These are phyloP conservation scores for Mycosphaerella sp. DNA, from an alignment of 2,329 filamentous ascomycete genomes.

Conservation along the genomic window DNA sequence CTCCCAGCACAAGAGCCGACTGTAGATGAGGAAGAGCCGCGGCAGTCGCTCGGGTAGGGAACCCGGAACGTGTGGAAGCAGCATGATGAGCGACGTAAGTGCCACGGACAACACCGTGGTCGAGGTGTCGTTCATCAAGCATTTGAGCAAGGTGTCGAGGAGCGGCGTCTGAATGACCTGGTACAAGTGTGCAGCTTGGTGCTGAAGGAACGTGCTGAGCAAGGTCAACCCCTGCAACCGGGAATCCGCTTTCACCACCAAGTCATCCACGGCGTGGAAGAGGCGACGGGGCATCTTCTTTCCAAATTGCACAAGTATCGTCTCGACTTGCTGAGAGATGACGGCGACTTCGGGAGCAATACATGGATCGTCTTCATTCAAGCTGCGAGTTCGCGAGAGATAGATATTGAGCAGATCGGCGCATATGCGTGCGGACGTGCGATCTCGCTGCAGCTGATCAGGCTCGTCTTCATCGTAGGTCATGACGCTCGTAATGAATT, in stretches of 20 bases:
- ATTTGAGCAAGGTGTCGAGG: constrained; percentile 64
- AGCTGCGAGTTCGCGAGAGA: constrained; percentile 37
- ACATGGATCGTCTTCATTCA: constrained; percentile 32
- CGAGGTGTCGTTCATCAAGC: constrained; percentile 69
- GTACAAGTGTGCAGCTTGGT: constrained; percentile 73
- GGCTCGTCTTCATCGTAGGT: constrained; percentile 56
- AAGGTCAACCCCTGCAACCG: constrained; percentile 60
- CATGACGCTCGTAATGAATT: constrained; percentile 59
- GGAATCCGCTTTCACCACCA: constrained; percentile 58
- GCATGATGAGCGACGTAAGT: constrained; percentile 70
- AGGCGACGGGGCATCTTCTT: constrained; percentile 66
- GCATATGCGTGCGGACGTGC: constrained; percentile 55
- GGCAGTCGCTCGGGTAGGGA: constrained; percentile 63
- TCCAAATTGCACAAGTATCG: constrained; percentile 52
- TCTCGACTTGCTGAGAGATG: constrained; percentile 46
- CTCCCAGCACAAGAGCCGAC: constrained; percentile 73
- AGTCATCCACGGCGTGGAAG: constrained; percentile 57
- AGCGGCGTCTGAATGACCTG: constrained; percentile 65
- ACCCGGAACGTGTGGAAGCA: constrained; percentile 72
- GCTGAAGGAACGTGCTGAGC: constrained; percentile 65
- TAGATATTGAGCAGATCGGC: constrained; percentile 47
- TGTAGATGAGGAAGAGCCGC: constrained; percentile 74
- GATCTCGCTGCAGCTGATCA: constrained; percentile 42
- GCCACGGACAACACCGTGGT: constrained; percentile 70
- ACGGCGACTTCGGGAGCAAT: constrained; percentile 41